Percentiles rank a stretch among this genome's conserved stretches.
Conservation (phyloP, 495 filamentous ascomycete species). For the Talaromyces liani region DNA sequence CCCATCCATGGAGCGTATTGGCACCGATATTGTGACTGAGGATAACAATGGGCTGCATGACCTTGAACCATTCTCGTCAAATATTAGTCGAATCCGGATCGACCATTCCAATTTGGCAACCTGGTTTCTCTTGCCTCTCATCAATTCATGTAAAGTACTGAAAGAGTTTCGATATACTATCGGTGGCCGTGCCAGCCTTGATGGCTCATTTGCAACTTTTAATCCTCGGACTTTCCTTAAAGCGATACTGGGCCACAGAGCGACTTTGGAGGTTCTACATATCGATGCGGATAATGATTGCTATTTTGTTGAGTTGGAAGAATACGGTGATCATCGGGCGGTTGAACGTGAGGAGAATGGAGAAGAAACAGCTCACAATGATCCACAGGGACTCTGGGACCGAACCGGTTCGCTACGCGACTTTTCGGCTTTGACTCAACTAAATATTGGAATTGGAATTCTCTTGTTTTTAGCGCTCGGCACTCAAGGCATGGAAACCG, state of each 20-base stretch:
- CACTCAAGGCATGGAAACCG: not conserved
- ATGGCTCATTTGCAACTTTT: constrained; percentile 8
- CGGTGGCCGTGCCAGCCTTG: constrained; percentile 13
- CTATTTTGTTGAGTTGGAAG: not conserved
- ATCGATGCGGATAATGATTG: constrained; percentile 14
- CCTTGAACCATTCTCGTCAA: constrained; percentile 10
- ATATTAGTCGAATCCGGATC: constrained; percentile 16
- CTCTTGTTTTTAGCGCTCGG: constrained; percentile 19
- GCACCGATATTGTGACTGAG: constrained; percentile 11
- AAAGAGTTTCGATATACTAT: constrained; percentile 16
- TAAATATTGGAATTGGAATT: constrained; percentile 16
- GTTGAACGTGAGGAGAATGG: constrained; percentile 6
- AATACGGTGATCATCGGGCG: not conserved
- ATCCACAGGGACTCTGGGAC: constrained; percentile 4
- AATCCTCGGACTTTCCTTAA: constrained; percentile 18
- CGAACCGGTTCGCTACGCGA: constrained; percentile 14
- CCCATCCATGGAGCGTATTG: constrained; percentile 17
- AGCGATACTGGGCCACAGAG: constrained; percentile 15
- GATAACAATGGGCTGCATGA: not conserved
- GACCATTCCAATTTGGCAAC: constrained; percentile 12
- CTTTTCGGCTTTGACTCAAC: constrained; percentile 14
- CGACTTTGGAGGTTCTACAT: constrained; percentile 20
- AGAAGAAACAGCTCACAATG: not conserved
- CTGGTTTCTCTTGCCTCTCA: constrained; percentile 9
- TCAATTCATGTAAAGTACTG: constrained; percentile 16